Percentiles rank a stretch among this genome's conserved stretches.
Conservation (phyloP, 306 rosid species). For the Gynostemma pentaphyllum region DNA sequence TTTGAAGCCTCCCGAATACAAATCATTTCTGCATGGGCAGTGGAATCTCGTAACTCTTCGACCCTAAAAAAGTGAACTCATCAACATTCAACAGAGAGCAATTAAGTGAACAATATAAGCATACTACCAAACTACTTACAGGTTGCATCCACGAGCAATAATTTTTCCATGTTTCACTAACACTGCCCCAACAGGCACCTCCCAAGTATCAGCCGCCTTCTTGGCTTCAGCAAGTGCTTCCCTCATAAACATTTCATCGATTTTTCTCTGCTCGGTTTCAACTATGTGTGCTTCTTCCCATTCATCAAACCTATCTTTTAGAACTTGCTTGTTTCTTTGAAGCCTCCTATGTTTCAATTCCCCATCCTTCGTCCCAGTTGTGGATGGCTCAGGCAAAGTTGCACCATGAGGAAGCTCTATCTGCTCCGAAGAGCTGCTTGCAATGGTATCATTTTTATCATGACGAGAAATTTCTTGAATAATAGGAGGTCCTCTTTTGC, state of each 20-base stretch:
- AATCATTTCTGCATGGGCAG: conserved; percentile 95
- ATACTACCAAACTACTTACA: conserved; percentile 43
- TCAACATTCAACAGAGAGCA: conserved; percentile 11
- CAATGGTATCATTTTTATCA: conserved; percentile 18
- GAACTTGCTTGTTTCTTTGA: conserved; percentile 62
- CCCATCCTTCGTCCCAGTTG: conserved; percentile 32
- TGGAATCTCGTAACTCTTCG: conserved; percentile 86
- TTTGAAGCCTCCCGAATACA: conserved; percentile 94
- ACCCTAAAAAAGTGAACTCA: conserved; percentile 48
- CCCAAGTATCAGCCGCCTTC: conserved; percentile 96
- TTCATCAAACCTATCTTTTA: conserved; percentile 67
- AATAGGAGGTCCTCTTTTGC: conserved; percentile 16
- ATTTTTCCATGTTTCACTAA: conserved; percentile 81
- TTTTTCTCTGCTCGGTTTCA: conserved; percentile 56
- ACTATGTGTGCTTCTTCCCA: conserved; percentile 83
- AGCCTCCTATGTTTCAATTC: conserved; percentile 70
- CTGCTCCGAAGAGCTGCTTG: conserved; percentile 29
- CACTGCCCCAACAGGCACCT: conserved; percentile 98
- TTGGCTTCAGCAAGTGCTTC: conserved; percentile 91
- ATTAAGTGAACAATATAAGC: background rate
- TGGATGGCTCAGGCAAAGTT: conserved; percentile 31
- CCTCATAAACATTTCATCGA: conserved; percentile 83
- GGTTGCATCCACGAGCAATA: conserved; percentile 83
- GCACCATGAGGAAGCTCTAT: conserved; percentile 26
- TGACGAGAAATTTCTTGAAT: conserved; percentile 22